Base-by-base conservation (phyloP, 371 early-diverging fungal genomes). In the Mortierella sp. region DNA sequence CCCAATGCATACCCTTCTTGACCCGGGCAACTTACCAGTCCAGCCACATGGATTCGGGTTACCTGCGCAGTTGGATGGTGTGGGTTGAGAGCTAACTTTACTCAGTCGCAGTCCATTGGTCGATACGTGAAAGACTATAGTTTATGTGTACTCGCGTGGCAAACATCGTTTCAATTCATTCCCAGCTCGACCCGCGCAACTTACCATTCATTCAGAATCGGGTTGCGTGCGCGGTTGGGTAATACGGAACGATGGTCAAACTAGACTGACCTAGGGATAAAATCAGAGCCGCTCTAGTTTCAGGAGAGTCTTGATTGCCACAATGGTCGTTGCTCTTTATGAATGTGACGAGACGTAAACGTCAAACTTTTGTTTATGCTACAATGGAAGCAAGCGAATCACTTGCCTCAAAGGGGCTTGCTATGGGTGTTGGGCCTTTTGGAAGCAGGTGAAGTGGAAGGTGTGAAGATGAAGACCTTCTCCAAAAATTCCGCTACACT, bases 1-100 rank as follows among this genome's bases (percentile, higher is more conserved):
- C 56, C 56, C 56, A 55, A 55, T 55, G 56, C 56, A 55, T 55
- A 28, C 56, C 28, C 56, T 55, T 55, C 56, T 55, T 28, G 56
- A 55, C 56, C 56, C 56, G 56, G 56, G 56, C 56, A 25, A 55
- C 25, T 55, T 55, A 55, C 56, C 56, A 55, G 21, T 26, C 56
- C 28, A 55, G 16, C 25, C 15, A 21, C 28, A 15, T 55, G 56
- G 25, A 26, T 6, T 55, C 56, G 56, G 56, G 56, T 55, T 25
- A 28, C 56, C 56, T 55, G 56, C 56, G 25, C 56, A 55, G 56
- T 55, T 55, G 56, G 28, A 28, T 55, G 56, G 16, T 55, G 56
- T 28, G 56, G 56, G 7, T 19, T 55, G 56, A 55, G 56, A 55
- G 56, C 28, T 28, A 55, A 26, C 28, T 26, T 21, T 55, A 6